These are phyloP conservation scores for Psophocarpus tetragonolobus DNA, from an alignment of 306 rosid species.

Conservation along the genomic window DNA sequence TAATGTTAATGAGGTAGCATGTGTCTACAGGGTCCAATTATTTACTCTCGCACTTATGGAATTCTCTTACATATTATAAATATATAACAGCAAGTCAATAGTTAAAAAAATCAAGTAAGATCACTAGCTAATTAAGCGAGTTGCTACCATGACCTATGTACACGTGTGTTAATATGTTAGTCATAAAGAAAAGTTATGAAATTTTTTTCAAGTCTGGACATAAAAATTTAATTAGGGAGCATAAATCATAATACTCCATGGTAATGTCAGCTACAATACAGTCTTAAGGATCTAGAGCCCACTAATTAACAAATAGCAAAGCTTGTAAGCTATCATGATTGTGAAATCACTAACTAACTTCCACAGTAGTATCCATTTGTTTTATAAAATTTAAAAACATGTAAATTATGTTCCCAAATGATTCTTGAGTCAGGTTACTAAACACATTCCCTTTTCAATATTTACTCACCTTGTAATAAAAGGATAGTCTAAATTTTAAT, in stretches of 20 bases:
- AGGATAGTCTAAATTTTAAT: background rate
- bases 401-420: constrained; percentile 24
- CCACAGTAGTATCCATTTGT: background rate
- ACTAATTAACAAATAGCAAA: background rate
- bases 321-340: background rate
- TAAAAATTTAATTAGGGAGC: background rate
- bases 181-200: background rate
- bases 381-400: background rate
- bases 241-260: background rate
- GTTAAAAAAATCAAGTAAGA: background rate
- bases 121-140: background rate
- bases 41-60: background rate
- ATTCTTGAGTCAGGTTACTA: constrained; percentile 30
- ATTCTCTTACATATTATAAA: background rate
- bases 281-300: background rate
- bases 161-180: background rate
- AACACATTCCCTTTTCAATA: constrained; percentile 20
- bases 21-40: background rate
- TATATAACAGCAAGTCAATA: constrained; percentile 2
- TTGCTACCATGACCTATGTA: background rate
- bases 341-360: background rate
- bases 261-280: background rate
- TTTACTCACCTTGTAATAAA: constrained; percentile 19
- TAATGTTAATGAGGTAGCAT: background rate
- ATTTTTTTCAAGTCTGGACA: background rate